Evolutionary conservation across 1,139 yeast genomes (phyloP).

Genomic region (Candida labiduridarum): DNA sequence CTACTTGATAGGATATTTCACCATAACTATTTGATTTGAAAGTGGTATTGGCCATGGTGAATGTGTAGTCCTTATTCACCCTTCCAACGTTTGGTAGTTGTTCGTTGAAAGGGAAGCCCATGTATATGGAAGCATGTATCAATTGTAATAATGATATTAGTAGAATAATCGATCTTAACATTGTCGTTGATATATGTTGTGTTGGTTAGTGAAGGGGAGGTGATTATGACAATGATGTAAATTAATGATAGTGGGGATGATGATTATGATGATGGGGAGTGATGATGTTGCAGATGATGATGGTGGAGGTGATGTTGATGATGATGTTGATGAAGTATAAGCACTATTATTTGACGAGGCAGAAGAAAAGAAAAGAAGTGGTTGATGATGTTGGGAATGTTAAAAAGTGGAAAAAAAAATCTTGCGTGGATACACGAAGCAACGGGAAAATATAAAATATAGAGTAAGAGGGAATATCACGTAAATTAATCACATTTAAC

Average conservation of each 20-base stretch:
- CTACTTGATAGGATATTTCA: conserved; percentile 56
- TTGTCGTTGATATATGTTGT: neutral
- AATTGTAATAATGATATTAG: conserved; percentile 5
- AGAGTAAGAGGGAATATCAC: neutral
- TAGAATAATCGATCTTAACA: neutral
- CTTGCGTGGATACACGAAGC: neutral
- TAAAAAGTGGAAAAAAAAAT: neutral
- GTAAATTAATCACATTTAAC: neutral
- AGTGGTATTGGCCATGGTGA: conserved; percentile 72
- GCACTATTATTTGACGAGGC: neutral
- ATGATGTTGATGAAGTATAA: neutral
- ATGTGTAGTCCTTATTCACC: conserved; percentile 60
- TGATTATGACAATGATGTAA: neutral
- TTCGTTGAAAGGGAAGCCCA: conserved; percentile 78
- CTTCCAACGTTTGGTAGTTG: conserved; percentile 91
- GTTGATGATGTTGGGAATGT: conserved; percentile 4
- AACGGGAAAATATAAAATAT: neutral
- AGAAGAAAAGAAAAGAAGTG: neutral
- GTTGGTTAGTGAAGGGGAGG: neutral
- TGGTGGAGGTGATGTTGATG: neutral
- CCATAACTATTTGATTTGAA: conserved; percentile 51
- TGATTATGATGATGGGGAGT: neutral
- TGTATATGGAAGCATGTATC: conserved; percentile 32
- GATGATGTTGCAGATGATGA: neutral
- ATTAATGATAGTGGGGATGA: neutral